Evolutionary conservation across 345 rosid genomes (phyloP).

Genomic region (Citrus trifoliata): DNA sequence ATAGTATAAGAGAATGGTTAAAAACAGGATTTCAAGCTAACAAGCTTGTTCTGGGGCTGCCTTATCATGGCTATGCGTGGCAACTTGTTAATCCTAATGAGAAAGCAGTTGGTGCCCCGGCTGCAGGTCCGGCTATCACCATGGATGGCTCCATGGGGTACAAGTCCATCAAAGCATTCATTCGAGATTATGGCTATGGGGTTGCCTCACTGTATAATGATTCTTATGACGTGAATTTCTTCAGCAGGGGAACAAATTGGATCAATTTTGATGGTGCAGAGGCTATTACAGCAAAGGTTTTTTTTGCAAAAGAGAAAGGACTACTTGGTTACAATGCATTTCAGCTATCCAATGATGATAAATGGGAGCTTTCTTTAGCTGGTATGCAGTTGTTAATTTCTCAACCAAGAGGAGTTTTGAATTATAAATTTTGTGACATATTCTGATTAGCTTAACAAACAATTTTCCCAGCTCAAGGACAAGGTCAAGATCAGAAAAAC

Average conservation of each 20-base stretch:
- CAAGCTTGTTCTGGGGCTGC: conserved; percentile 27
- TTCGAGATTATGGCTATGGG: conserved; percentile 1
- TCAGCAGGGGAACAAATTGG: not conserved
- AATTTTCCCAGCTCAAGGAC: not conserved
- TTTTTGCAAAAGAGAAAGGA: conserved; percentile 10
- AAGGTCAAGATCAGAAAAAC: not conserved
- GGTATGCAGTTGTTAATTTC: not conserved
- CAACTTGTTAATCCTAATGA: conserved; percentile 4
- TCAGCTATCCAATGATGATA: conserved; percentile 7
- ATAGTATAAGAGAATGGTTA: conserved; percentile 20
- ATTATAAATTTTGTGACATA: not conserved
- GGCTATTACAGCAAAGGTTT: conserved; percentile 2
- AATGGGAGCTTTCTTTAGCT: conserved; percentile 10
- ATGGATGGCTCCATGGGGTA: conserved; percentile 17
- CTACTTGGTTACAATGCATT: conserved; percentile 8
- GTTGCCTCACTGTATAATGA: not conserved
- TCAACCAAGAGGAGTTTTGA: not conserved
- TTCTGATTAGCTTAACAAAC: not conserved
- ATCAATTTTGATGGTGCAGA: conserved; percentile 6
- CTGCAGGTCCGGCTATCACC: conserved; percentile 18
- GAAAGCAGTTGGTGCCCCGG: conserved; percentile 11
- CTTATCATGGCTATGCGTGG: conserved; percentile 34
- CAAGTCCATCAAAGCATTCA: not conserved
- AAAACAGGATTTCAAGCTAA: conserved; percentile 15
- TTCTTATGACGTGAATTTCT: not conserved